A percentile compares a stretch with the other conserved stretches of the same genome.
phyloP scores from a whole-genome alignment of 495 filamentous ascomycete genomes.

The Aspergillus sparsus region DNA sequence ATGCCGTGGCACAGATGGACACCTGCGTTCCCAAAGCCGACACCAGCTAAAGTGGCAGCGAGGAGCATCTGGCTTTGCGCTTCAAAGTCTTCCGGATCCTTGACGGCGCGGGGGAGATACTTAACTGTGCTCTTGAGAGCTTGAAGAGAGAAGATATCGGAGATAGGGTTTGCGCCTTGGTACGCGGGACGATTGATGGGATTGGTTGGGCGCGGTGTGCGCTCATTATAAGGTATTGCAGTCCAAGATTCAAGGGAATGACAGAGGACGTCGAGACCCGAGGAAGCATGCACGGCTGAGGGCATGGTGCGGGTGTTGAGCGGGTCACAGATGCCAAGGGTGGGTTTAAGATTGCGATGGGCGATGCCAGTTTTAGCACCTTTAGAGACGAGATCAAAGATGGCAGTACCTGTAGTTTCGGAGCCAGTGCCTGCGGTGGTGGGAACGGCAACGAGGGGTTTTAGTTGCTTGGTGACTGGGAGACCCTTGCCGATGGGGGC shows the following conservation, averaged over 20 bases:
- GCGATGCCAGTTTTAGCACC: constrained; percentile 94
- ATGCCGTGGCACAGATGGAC: constrained; percentile 98
- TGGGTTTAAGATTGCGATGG: constrained; percentile 92
- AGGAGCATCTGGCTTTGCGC: constrained; percentile 94
- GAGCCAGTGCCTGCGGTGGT: constrained; percentile 95
- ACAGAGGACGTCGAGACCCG: constrained; percentile 91
- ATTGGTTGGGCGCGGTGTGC: constrained; percentile 80
- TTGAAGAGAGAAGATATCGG: constrained; percentile 88
- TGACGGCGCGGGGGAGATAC: constrained; percentile 83
- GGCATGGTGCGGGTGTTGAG: constrained; percentile 96
- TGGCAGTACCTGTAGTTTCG: constrained; percentile 96
- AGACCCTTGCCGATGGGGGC: constrained; percentile 86
- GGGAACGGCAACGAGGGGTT: constrained; percentile 86
- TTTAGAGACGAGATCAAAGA: constrained; percentile 89
- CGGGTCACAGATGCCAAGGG: constrained; percentile 93
- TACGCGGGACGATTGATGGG: constrained; percentile 91
- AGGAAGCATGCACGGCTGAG: constrained; percentile 80
- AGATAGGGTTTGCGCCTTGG: constrained; percentile 96
- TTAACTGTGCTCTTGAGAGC: constrained; percentile 80
- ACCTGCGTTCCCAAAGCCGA: constrained; percentile 96
- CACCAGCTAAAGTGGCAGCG: constrained; percentile 88
- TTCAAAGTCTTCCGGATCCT: constrained; percentile 85
- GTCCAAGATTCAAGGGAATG: constrained; percentile 95
- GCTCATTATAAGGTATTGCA: constrained; percentile 87
- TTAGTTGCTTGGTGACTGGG: constrained; percentile 76